Evolutionary conservation across 1,139 yeast species (phyloP).

Genomic region (Suhomyces bolitotheri): DNA sequence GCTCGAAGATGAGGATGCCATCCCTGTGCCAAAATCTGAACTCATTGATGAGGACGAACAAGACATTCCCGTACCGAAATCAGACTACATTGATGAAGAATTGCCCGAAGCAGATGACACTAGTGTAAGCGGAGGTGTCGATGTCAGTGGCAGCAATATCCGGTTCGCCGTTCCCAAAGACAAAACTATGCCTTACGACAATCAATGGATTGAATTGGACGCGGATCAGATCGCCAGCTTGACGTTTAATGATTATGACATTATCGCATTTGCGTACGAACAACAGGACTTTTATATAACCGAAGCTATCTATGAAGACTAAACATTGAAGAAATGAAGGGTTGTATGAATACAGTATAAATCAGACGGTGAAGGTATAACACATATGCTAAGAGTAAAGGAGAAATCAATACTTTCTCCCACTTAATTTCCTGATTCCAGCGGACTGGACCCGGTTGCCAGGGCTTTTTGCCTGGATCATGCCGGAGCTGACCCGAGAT

Average conservation of each 20-base stretch:
- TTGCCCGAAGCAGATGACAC: not conserved
- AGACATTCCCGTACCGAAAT: conserved; percentile 30
- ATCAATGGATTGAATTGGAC: conserved; percentile 41
- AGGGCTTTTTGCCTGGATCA: conserved; percentile 21
- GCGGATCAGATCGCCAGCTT: conserved; percentile 27
- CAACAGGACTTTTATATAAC: conserved; percentile 41
- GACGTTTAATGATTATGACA: conserved; percentile 39
- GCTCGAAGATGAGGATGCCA: conserved; percentile 20
- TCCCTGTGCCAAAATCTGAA: conserved; percentile 34
- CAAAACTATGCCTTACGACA: conserved; percentile 38
- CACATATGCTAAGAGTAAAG: conserved; percentile 4
- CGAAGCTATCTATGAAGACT: conserved; percentile 46
- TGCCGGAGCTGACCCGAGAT: conserved; percentile 31
- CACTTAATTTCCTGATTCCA: conserved; percentile 41
- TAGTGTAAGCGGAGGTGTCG: not conserved
- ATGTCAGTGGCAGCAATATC: conserved; percentile 24
- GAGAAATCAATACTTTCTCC: conserved; percentile 19
- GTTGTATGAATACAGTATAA: conserved; percentile 8
- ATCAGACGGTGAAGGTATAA: conserved; percentile 1
- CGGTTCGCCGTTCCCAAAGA: conserved; percentile 46
- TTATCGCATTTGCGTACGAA: conserved; percentile 41
- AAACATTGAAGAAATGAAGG: conserved; percentile 10
- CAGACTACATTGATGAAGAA: conserved; percentile 25
- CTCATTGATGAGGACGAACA: conserved; percentile 24
- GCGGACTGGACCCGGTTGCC: conserved; percentile 35